A percentile compares a stretch with the other conserved stretches of the same genome.
phyloP scores from a whole-genome alignment of 2,329 filamentous ascomycete genomes.

The Talaromyces sp. region DNA sequence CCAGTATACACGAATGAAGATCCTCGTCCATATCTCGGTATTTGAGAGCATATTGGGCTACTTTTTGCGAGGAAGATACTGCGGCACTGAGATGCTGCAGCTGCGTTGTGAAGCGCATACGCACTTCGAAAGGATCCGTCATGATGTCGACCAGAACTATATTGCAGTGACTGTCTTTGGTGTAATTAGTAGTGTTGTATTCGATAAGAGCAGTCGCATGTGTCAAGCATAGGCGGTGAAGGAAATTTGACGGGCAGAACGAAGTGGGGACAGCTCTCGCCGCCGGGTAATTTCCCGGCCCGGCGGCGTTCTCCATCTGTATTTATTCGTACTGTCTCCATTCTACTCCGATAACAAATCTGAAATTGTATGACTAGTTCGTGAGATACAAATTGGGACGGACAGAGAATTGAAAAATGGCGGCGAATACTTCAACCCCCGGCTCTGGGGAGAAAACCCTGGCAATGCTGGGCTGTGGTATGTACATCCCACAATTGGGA shows the following conservation, averaged over 20 bases:
- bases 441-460: slow-evolving; percentile 57
- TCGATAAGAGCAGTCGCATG: neutral
- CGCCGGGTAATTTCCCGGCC: slow-evolving; percentile 10
- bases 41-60: slow-evolving; percentile 90
- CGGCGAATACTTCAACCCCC: slow-evolving; percentile 5
- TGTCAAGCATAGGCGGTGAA: slow-evolving; percentile 18
- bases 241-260: slow-evolving; percentile 20
- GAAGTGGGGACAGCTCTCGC: slow-evolving; percentile 12
- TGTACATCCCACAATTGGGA: slow-evolving; percentile 53
- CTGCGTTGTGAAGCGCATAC: slow-evolving; percentile 90
- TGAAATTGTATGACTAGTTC: neutral
- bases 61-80: slow-evolving; percentile 82
- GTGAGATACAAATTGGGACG: neutral
- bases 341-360: neutral
- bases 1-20: slow-evolving; percentile 91
- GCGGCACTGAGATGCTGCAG: slow-evolving; percentile 89
- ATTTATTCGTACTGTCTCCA: neutral
- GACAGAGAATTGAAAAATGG: slow-evolving; percentile 3
- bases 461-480: slow-evolving; percentile 78
- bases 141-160: slow-evolving; percentile 46
- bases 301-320: neutral
- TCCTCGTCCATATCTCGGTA: slow-evolving; percentile 95
- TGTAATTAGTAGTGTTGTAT: neutral
- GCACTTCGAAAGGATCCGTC: slow-evolving; percentile 93
- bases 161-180: neutral